Evolutionary conservation across 2,329 filamentous ascomycete species (phyloP).

Genomic region (Coniochaeta hoffmannii): DNA sequence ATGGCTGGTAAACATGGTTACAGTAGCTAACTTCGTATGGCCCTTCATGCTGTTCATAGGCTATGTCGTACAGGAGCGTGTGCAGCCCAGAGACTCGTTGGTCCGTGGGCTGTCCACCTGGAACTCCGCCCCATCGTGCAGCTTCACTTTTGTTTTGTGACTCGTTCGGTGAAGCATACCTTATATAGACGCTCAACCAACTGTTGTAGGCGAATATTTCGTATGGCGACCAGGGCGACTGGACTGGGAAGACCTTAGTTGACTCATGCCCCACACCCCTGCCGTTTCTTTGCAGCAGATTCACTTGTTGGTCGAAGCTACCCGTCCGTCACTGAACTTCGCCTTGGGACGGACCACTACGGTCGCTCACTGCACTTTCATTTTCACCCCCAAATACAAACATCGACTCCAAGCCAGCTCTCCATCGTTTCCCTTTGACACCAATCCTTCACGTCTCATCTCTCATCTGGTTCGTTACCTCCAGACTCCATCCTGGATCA

Average conservation of each 20-base stretch:
- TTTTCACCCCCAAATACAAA: neutral
- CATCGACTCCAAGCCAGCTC: neutral
- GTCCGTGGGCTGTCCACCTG: neutral
- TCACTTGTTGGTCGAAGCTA: neutral
- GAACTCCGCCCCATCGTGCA: neutral
- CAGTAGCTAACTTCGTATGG: too few relatives aligned
- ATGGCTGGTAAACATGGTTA: too few relatives aligned
- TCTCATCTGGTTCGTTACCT: neutral
- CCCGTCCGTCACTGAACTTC: neutral
- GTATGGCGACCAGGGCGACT: neutral
- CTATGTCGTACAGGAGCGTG: too few relatives aligned
- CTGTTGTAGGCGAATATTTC: neutral
- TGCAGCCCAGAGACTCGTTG: too few relatives aligned
- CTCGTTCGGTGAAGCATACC: neutral
- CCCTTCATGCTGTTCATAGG: too few relatives aligned
- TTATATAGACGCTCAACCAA: neutral
- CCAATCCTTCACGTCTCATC: neutral
- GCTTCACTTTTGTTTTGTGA: neutral
- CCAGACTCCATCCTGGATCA: neutral
- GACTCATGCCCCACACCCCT: conserved; percentile 2
- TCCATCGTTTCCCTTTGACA: neutral
- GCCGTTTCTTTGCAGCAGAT: neutral
- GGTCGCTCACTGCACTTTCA: neutral
- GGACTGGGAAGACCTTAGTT: neutral
- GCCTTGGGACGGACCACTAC: neutral